phyloP scores from a whole-genome alignment of 2,329 filamentous ascomycete genomes.

The Pseudogymnoascus sp. region DNA sequence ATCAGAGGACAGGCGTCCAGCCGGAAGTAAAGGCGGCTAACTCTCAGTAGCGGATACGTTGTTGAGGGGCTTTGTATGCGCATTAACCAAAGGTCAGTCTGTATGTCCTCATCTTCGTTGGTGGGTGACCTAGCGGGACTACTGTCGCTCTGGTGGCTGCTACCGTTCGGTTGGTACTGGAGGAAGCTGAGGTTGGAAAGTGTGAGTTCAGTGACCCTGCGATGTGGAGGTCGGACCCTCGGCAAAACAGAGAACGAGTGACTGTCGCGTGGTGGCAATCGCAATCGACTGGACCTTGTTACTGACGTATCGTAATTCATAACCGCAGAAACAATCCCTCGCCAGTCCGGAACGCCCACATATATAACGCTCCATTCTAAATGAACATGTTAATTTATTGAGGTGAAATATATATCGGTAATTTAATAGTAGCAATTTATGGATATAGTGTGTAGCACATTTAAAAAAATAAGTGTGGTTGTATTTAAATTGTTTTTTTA shows the following conservation, averaged over 20 bases:
- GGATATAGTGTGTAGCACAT: background rate
- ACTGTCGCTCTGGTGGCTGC: background rate
- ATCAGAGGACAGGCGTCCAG: background rate
- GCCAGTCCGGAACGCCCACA: background rate
- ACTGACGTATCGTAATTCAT: background rate
- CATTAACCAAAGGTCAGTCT: slow-evolving; percentile 4
- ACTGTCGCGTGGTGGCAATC: background rate
- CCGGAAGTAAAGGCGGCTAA: background rate
- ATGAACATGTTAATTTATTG: background rate
- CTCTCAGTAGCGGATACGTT: background rate
- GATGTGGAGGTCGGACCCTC: background rate
- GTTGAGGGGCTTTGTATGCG: background rate
- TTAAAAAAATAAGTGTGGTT: background rate
- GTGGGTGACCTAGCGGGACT: background rate
- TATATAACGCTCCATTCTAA: background rate
- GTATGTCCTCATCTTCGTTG: background rate
- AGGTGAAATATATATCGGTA: too few relatives aligned
- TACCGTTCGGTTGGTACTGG: background rate
- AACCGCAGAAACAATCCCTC: background rate
- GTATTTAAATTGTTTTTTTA: background rate
- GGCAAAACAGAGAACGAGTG: background rate
- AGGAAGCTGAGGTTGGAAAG: background rate
- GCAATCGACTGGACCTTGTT: background rate
- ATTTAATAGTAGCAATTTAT: background rate
- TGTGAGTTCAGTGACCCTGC: background rate